Percentiles rank a stretch among this genome's conserved stretches.
Conservation (phyloP, 257 asterid genomes). For the Solanum virginianum region DNA sequence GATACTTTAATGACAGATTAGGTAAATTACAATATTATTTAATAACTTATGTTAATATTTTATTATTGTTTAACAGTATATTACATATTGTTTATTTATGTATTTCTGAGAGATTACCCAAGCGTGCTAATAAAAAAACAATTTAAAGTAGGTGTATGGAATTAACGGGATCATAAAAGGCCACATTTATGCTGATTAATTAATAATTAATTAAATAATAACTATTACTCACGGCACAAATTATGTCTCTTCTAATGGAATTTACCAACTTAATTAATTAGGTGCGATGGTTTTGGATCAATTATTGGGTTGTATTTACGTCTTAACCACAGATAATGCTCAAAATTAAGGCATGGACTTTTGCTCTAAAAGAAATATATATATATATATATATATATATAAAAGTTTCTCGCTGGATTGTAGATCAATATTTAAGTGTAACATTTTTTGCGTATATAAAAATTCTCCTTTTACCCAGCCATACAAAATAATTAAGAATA, state of each 20-base stretch:
- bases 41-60: neutral
- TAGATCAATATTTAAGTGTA: neutral
- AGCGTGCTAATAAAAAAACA: neutral
- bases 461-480: too few relatives aligned
- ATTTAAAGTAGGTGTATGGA: neutral
- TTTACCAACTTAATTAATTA: neutral
- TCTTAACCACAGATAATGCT: neutral
- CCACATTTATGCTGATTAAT: neutral
- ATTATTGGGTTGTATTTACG: neutral
- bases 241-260: neutral
- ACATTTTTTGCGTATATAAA: neutral
- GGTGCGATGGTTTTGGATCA: neutral
- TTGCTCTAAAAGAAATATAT: neutral
- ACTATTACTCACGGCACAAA: neutral
- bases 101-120: neutral
- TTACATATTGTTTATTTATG: neutral
- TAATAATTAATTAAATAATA: neutral
- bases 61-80: neutral
- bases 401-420: too few relatives aligned
- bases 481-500: too few relatives aligned
- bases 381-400: neutral
- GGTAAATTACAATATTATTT: neutral
- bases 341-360: neutral
- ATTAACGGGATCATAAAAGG: neutral
- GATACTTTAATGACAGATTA: neutral